Evolutionary conservation across 202 grass and related monocot genomes (phyloP), one percentile per base, ranked within the genome.

Genomic region (Elaeis oleifera): DNA sequence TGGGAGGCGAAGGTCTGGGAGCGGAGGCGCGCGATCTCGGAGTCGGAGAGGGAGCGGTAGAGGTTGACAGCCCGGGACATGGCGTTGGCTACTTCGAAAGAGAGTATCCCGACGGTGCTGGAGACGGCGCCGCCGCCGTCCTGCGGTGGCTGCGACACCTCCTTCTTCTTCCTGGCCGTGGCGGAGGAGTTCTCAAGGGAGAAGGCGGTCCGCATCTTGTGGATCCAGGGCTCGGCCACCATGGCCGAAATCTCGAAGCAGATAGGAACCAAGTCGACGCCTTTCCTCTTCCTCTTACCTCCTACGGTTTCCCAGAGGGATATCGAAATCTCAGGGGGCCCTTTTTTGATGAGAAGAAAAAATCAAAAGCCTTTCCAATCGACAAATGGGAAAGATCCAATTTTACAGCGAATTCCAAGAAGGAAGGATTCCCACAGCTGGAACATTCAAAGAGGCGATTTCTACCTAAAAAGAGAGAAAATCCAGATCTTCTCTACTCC

Each of bases 61-160:
- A 92, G 85, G 61, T 53, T 89, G 36, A 77, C 82, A 3, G 83
- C 79, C 20, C 94, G 94, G 2, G 88, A 83, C 82, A 99, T 83
- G 63, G 85, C 85, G 83, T 91, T 89, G 31, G 94, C 94, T 6
- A 89, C 72, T 77, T 99, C 94, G 59, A 99, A 92, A 6, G 94
- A 86, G 53, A 99, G 74, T 60, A 99, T 99, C 62, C 88, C 88
- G 3, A 99, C 75, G 67, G 32, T 65, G 14, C 59, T 16, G 32
- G 74, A 61, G 5, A 56, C 16, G 21, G 36, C 25, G 44, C 15
- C 53, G 23, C 31, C 48, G 19, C 31, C 54, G 24, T 60, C 52
- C 27, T 16, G 18, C 22, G 61, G 13, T 58, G 19, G 18, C 6
- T 83, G 82, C 23, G 65, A 68, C n/a, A 18, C 28, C 16, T 56